Evolutionary conservation across 306 rosid species (phyloP).

Genomic region (Quercus glauca): DNA sequence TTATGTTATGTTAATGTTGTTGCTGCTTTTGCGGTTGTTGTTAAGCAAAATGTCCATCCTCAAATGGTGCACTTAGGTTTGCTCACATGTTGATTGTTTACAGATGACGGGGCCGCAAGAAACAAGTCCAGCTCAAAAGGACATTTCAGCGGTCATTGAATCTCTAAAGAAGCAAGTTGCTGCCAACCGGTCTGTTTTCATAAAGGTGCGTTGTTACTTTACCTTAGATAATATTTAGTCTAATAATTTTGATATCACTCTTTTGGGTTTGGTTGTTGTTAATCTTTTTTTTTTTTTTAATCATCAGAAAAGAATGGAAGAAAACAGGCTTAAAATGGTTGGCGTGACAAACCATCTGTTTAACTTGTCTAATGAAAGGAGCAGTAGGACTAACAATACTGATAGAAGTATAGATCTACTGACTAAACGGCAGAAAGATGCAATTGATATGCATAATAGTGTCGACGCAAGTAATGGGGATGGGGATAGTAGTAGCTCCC

Average conservation of each 20-base stretch:
- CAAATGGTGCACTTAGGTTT: not conserved
- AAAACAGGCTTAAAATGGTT: slow-evolving; percentile 67
- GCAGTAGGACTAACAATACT: slow-evolving; percentile 21
- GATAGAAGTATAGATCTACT: slow-evolving; percentile 55
- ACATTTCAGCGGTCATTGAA: slow-evolving; percentile 61
- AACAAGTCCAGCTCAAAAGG: slow-evolving; percentile 36
- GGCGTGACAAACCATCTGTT: slow-evolving; percentile 54
- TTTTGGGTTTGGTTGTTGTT: not conserved
- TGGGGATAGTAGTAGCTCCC: slow-evolving; percentile 50
- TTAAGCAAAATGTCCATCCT: not conserved
- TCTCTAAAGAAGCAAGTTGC: slow-evolving; percentile 76
- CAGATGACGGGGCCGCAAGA: slow-evolving; percentile 44
- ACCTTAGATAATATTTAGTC: slow-evolving; percentile 3
- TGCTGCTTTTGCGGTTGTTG: not conserved
- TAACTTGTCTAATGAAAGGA: slow-evolving; percentile 55
- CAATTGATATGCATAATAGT: slow-evolving; percentile 81
- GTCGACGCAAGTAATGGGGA: slow-evolving; percentile 57
- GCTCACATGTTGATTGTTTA: slow-evolving; percentile 13
- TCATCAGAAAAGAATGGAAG: slow-evolving; percentile 78
- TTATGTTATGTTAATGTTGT: not conserved
- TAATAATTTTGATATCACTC: slow-evolving; percentile 8
- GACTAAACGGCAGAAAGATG: slow-evolving; percentile 82
- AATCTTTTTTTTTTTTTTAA: not conserved
- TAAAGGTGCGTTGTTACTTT: slow-evolving; percentile 50
- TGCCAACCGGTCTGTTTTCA: slow-evolving; percentile 46